A percentile compares a stretch with the other conserved stretches of the same genome.
Conservation (phyloP, 768 basidiomycete genomes). For the Ramaria rubella region DNA sequence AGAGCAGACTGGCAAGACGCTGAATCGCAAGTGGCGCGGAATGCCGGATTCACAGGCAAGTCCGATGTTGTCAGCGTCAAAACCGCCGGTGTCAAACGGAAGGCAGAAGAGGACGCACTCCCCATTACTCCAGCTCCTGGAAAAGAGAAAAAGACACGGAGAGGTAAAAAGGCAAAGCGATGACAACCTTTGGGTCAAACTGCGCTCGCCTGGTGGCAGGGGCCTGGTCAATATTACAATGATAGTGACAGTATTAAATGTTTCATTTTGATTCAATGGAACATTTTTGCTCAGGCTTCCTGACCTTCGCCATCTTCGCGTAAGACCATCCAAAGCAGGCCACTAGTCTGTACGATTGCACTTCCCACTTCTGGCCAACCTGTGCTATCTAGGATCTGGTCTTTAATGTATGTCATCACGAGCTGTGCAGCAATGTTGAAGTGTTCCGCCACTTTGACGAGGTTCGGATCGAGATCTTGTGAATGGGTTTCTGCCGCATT, state of each 20-base stretch:
- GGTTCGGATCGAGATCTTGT: background rate
- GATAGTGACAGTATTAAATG: background rate
- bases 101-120: slow-evolving; percentile 38
- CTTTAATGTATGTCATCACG: background rate
- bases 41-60: slow-evolving; percentile 38
- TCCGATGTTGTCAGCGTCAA: slow-evolving; percentile 78
- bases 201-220: background rate
- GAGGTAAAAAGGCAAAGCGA: slow-evolving; percentile 37
- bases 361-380: slow-evolving; percentile 2
- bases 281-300: background rate
- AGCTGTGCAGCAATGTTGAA: background rate
- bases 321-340: background rate
- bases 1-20: slow-evolving; percentile 70
- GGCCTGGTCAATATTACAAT: background rate
- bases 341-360: background rate
- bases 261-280: background rate
- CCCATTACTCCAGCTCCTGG: slow-evolving; percentile 20
- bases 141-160: slow-evolving; percentile 44
- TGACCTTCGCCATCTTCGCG: background rate
- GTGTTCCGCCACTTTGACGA: background rate
- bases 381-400: background rate
- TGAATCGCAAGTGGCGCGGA: slow-evolving; percentile 59
- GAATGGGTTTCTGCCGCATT: background rate
- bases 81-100: slow-evolving; percentile 48
- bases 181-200: slow-evolving; percentile 10